Percentiles rank a stretch among this genome's conserved stretches.
These are phyloP conservation scores for Gaeumannomyces sp. DNA, from an alignment of 2,329 filamentous ascomycete species.

Conservation along the genomic window DNA sequence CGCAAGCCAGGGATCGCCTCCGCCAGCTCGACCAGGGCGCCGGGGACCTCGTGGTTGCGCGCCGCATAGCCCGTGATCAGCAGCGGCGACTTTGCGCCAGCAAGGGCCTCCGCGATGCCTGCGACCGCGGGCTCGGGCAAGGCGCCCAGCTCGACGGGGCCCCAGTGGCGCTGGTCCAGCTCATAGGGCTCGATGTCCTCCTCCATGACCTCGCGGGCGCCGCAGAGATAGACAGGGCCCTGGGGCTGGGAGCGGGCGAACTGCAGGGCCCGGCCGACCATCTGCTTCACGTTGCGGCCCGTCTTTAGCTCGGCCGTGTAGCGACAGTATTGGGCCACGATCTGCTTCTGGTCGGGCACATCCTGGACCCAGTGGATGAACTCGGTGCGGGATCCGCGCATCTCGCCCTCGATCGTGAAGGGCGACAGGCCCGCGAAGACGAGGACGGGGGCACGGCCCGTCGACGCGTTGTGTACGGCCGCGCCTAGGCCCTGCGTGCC, in stretches of 20 bases:
- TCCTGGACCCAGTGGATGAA: slow-evolving; percentile 40
- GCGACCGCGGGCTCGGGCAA: slow-evolving; percentile 45
- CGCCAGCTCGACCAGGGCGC: slow-evolving; percentile 59
- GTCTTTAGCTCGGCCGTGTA: slow-evolving; percentile 79
- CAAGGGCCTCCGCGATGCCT: slow-evolving; percentile 57
- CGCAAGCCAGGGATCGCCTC: slow-evolving; percentile 61
- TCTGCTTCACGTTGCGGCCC: slow-evolving; percentile 80
- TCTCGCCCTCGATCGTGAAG: slow-evolving; percentile 35
- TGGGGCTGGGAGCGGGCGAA: slow-evolving; percentile 73
- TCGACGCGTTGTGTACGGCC: slow-evolving; percentile 65
- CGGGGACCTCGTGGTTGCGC: slow-evolving; percentile 57
- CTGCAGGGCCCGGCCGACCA: slow-evolving; percentile 77
- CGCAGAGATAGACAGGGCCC: slow-evolving; percentile 74
- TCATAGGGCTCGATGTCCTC: slow-evolving; percentile 71
- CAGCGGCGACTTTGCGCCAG: slow-evolving; percentile 58
- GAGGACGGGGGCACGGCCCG: slow-evolving; percentile 58
- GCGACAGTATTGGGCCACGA: slow-evolving; percentile 78
- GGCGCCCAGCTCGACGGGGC: slow-evolving; percentile 60
- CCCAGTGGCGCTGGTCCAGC: slow-evolving; percentile 65
- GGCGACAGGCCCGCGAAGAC: slow-evolving; percentile 38
- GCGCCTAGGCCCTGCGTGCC: slow-evolving; percentile 67
- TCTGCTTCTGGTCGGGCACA: slow-evolving; percentile 34
- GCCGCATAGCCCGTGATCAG: slow-evolving; percentile 67
- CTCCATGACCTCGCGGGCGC: slow-evolving; percentile 77
- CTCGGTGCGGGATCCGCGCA: slow-evolving; percentile 33